A percentile compares a stretch with the other conserved stretches of the same genome.
These are phyloP conservation scores for Pezicula carpinea DNA, from an alignment of 2,329 filamentous ascomycete genomes.

Conservation along the genomic window DNA sequence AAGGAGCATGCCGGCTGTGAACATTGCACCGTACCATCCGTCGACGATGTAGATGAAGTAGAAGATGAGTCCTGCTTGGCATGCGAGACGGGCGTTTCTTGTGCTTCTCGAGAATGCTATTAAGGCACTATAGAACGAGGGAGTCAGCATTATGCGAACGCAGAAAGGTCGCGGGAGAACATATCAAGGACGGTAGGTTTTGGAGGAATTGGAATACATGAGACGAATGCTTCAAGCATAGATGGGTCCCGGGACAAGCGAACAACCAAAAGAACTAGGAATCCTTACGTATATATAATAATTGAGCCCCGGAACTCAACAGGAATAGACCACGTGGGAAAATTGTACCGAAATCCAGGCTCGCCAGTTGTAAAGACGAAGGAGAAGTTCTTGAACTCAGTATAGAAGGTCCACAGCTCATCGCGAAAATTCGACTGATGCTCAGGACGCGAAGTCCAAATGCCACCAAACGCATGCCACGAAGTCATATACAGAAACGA, in stretches of 20 bases:
- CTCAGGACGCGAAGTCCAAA: slow-evolving; percentile 17
- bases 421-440: slow-evolving; percentile 16
- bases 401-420: slow-evolving; percentile 25
- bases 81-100: slow-evolving; percentile 48
- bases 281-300: slow-evolving; percentile 45
- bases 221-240: too few relatives aligned
- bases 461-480: slow-evolving; percentile 22
- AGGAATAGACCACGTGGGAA: slow-evolving; percentile 60
- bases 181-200: too few relatives aligned
- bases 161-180: too few relatives aligned
- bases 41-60: slow-evolving; percentile 68
- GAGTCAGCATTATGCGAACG: too few relatives aligned
- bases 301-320: slow-evolving; percentile 61
- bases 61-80: slow-evolving; percentile 46
- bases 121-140: slow-evolving; percentile 26
- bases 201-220: too few relatives aligned
- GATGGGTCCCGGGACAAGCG: too few relatives aligned
- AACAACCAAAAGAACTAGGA: too few relatives aligned
- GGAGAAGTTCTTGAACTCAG: slow-evolving; percentile 62
- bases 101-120: slow-evolving; percentile 53
- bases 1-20: slow-evolving; percentile 53
- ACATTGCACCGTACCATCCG: slow-evolving; percentile 57
- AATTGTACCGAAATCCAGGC: slow-evolving; percentile 51
- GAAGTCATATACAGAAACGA: slow-evolving; percentile 32
- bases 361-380: slow-evolving; percentile 58